phyloP scores from a whole-genome alignment of 148 eudicot species.

The Chenopodium berlandieri region DNA sequence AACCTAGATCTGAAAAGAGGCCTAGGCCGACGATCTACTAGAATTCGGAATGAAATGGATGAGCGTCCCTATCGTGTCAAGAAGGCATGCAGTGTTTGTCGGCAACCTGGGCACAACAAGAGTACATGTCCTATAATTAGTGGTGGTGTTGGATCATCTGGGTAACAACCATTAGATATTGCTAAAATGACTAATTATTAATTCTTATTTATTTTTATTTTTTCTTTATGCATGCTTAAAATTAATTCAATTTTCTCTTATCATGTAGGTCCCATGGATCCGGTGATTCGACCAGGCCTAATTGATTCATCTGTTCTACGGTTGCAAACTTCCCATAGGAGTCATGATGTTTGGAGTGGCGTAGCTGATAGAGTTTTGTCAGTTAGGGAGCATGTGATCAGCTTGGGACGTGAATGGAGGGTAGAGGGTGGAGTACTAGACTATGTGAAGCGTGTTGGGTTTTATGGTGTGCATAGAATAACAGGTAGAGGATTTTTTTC shows the following conservation, averaged over 20 bases:
- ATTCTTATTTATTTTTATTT: neutral
- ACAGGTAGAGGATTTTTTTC: neutral
- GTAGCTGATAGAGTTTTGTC: neutral
- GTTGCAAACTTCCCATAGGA: neutral
- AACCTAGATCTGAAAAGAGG: too few species aligned
- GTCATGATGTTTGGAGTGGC: too few species aligned
- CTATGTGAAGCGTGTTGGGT: neutral
- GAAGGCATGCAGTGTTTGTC: too few species aligned
- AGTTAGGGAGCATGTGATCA: neutral
- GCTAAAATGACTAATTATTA: neutral
- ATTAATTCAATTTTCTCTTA: too few species aligned
- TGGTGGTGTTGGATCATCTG: too few species aligned
- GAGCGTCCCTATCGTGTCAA: too few species aligned
- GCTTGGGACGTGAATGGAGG: neutral
- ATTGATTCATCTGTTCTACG: neutral
- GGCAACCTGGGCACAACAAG: too few species aligned
- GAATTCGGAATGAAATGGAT: too few species aligned
- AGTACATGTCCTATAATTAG: too few species aligned
- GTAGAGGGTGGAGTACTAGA: neutral
- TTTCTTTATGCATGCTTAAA: neutral
- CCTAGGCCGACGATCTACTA: too few species aligned
- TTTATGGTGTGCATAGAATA: slow-evolving; percentile 5
- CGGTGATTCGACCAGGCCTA: neutral
- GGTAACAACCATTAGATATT: neutral
- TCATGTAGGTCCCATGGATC: neutral